Percentiles rank a stretch among this genome's conserved stretches.
Conservation (phyloP, 805 yeast species). For the Wickerhamiella bombiphila region DNA sequence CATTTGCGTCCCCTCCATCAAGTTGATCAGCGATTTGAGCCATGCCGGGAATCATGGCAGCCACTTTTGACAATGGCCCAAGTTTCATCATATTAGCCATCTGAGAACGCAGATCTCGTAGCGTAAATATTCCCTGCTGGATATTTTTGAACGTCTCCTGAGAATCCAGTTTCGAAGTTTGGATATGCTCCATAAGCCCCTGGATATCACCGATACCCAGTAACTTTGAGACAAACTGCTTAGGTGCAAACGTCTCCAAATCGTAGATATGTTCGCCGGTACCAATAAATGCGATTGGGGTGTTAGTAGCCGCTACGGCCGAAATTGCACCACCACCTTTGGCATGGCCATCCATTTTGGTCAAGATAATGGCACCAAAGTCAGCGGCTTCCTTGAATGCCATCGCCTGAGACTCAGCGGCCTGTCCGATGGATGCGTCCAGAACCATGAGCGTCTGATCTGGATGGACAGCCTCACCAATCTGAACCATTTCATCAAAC, state of each 20-base stretch:
- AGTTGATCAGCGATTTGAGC: conserved; percentile 70
- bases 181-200: conserved; percentile 86
- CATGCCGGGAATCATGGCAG: conserved; percentile 90
- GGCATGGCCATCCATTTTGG: conserved; percentile 98
- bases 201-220: conserved; percentile 93
- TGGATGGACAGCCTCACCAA: conserved; percentile 77
- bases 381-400: conserved; percentile 89
- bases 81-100: conserved; percentile 89
- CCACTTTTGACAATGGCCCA: conserved; percentile 92
- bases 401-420: conserved; percentile 86
- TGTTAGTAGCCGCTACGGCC: conserved; percentile 92
- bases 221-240: conserved; percentile 76
- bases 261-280: conserved; percentile 96
- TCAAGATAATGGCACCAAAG: conserved; percentile 87
- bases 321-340: conserved; percentile 99
- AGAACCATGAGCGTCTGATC: conserved; percentile 93
- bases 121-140: conserved; percentile 87
- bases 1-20: conserved; percentile 85
- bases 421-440: conserved; percentile 96
- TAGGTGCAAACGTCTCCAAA: conserved; percentile 80
- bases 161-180: conserved; percentile 73
- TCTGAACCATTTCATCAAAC: conserved; percentile 90
- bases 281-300: conserved; percentile 93
- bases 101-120: conserved; percentile 83
- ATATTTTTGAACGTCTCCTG: conserved; percentile 76